Conservation (phyloP, 1,284 basidiomycete species). For the Marasmius oreades region DNA sequence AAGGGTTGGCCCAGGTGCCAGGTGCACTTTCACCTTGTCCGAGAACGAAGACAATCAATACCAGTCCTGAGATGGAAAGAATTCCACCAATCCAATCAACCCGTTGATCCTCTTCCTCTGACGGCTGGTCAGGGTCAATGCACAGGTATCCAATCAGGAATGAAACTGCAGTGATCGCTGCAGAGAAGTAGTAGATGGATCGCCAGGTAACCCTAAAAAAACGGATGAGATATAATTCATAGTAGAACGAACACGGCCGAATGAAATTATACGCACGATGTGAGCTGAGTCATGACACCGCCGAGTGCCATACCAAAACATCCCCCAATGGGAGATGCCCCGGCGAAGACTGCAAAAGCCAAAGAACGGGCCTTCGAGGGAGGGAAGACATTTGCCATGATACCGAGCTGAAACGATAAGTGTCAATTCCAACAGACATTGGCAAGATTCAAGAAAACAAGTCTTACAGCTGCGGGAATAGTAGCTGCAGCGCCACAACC, state of each 20-base stretch:
- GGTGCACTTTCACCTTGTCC: slow-evolving; percentile 71
- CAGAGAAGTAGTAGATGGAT: neutral
- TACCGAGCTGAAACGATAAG: slow-evolving; percentile 29
- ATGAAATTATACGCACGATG: slow-evolving; percentile 32
- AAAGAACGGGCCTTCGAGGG: slow-evolving; percentile 62
- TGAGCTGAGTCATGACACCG: slow-evolving; percentile 65
- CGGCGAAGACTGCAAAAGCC: slow-evolving; percentile 74
- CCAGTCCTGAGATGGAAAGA: slow-evolving; percentile 71
- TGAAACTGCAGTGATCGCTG: slow-evolving; percentile 37
- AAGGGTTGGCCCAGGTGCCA: slow-evolving; percentile 71
- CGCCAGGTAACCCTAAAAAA: neutral
- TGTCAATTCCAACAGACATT: neutral
- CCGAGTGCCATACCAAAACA: slow-evolving; percentile 67
- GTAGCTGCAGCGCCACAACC: slow-evolving; percentile 31
- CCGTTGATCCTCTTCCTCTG: slow-evolving; percentile 47
- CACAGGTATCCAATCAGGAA: slow-evolving; percentile 45
- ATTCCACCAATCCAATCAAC: slow-evolving; percentile 84
- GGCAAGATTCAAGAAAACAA: neutral
- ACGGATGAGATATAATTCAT: neutral
- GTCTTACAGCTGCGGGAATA: slow-evolving; percentile 30
- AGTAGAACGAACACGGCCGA: neutral
- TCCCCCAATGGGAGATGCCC: slow-evolving; percentile 78
- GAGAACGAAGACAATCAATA: slow-evolving; percentile 78
- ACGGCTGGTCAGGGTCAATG: slow-evolving; percentile 51
- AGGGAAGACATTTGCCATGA: slow-evolving; percentile 30